These are phyloP conservation scores for Coniochaeta sp. DNA, from an alignment of 2,329 filamentous ascomycete genomes.

Conservation along the genomic window DNA sequence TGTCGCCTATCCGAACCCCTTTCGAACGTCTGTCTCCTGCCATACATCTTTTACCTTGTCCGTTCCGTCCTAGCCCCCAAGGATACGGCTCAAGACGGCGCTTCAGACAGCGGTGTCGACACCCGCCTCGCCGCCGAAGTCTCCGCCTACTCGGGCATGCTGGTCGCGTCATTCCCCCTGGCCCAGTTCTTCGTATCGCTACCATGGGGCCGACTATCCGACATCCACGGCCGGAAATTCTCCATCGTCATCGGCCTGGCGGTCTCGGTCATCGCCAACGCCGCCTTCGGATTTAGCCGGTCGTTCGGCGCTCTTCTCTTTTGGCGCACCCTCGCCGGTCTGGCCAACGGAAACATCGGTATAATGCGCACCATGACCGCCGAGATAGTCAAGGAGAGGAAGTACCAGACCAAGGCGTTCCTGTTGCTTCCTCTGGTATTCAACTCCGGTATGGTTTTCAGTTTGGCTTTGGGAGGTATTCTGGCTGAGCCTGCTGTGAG, in stretches of 20 bases:
- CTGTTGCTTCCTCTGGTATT: constrained; percentile 54
- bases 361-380: constrained; percentile 70
- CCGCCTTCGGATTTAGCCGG: constrained; percentile 63
- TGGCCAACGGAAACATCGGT: constrained; percentile 66
- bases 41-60: constrained; percentile 70
- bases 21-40: constrained; percentile 58
- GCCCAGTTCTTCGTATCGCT: constrained; percentile 65
- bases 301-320: constrained; percentile 54
- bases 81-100: not conserved
- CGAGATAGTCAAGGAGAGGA: constrained; percentile 66
- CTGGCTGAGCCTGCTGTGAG: constrained; percentile 34
- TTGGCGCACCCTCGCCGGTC: constrained; percentile 52
- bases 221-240: constrained; percentile 52
- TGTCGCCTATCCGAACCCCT: constrained; percentile 52
- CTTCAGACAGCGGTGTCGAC: not conserved
- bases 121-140: constrained; percentile 30
- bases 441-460: constrained; percentile 40
- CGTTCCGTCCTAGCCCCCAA: constrained; percentile 45
- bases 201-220: constrained; percentile 50
- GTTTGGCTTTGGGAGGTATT: constrained; percentile 33
- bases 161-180: constrained; percentile 61
- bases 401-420: constrained; percentile 41
- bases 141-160: constrained; percentile 59
- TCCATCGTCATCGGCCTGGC: constrained; percentile 60
- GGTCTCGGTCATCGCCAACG: constrained; percentile 53